Base-by-base conservation (phyloP, 768 basidiomycete species). In the Amanita pseudoporphyria region DNA sequence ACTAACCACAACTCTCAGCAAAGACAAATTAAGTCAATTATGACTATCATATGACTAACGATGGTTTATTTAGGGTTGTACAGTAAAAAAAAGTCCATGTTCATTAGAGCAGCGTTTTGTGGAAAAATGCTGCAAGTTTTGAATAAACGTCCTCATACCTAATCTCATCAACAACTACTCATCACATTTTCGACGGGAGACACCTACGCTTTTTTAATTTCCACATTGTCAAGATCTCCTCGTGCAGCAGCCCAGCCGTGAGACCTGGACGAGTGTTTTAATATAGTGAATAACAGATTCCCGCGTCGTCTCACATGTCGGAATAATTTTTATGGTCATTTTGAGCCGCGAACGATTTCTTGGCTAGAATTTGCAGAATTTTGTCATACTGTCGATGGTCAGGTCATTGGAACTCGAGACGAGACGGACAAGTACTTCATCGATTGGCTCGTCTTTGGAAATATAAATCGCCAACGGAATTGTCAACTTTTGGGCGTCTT, bases 191-290 rank as follows among this genome's bases (percentile, higher is more conserved):
- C 26, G 53, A 16, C 10, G 33, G n/a, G n/a, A n/a, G 10, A 16
- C 30, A 55, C 57, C 51, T 63, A 81, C 71, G 77, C 74, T 58
- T 74, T 74, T 58, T 72, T 72, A 61, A 81, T 82, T 51, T 81
- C 77, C 18, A 67, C 60, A 45, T 81, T 67, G 22, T 71, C 67
- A 47, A 82, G 65, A 58, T 83, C 66, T 1, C 71, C 81, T 41
- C 81, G 69, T 3, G 82, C 81, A 16, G 79, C 82, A 4, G 81
- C 78, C 68, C 73, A 84, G 30, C 81, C 81, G 55, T 83, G 81
- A 65, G 74, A 73, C 67, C 77, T 78, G 49, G 6, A 12, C 13
- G 19, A 31, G 40, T 9, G 30, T 9, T 9, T 35, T 16, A 52
- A 18, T 24, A 40, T 40, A 16, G 40, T 39, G n/a, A 22, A 40